Evolutionary conservation across 2,329 filamentous ascomycete species (phyloP).

Genomic region (Penicillium oxalicum): DNA sequence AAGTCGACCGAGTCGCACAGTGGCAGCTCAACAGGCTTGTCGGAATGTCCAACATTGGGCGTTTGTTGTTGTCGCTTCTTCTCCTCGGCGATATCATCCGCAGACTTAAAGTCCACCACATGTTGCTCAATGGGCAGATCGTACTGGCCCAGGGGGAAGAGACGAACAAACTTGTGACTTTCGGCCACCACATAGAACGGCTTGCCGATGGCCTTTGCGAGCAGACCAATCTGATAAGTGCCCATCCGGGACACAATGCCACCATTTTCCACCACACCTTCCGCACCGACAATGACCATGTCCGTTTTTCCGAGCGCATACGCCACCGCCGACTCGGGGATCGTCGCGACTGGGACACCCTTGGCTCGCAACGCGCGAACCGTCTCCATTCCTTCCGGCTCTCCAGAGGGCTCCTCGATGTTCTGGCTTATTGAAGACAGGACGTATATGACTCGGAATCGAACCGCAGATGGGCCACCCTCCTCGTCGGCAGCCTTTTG

Average conservation of each 20-base stretch:
- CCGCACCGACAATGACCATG: slow-evolving; percentile 60
- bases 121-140: slow-evolving; percentile 75
- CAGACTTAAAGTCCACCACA: slow-evolving; percentile 65
- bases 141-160: slow-evolving; percentile 75
- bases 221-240: slow-evolving; percentile 74
- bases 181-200: slow-evolving; percentile 90
- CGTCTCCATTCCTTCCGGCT: slow-evolving; percentile 62
- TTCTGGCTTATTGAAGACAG: slow-evolving; percentile 37
- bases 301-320: slow-evolving; percentile 73
- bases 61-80: slow-evolving; percentile 43
- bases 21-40: slow-evolving; percentile 16
- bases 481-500: slow-evolving; percentile 64
- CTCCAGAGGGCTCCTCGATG: slow-evolving; percentile 25
- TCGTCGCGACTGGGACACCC: slow-evolving; percentile 76
- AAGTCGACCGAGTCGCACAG: slow-evolving; percentile 42
- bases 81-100: slow-evolving; percentile 43
- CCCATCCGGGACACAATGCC: slow-evolving; percentile 87
- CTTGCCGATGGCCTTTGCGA: slow-evolving; percentile 66
- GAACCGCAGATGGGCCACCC: slow-evolving; percentile 50
- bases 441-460: slow-evolving; percentile 81
- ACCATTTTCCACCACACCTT: slow-evolving; percentile 90
- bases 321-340: slow-evolving; percentile 68
- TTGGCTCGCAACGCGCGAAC: slow-evolving; percentile 64
- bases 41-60: slow-evolving; percentile 17
- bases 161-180: slow-evolving; percentile 91